Base-by-base conservation (phyloP, 768 basidiomycete genomes). In the Clitopilus passeckerianus region DNA sequence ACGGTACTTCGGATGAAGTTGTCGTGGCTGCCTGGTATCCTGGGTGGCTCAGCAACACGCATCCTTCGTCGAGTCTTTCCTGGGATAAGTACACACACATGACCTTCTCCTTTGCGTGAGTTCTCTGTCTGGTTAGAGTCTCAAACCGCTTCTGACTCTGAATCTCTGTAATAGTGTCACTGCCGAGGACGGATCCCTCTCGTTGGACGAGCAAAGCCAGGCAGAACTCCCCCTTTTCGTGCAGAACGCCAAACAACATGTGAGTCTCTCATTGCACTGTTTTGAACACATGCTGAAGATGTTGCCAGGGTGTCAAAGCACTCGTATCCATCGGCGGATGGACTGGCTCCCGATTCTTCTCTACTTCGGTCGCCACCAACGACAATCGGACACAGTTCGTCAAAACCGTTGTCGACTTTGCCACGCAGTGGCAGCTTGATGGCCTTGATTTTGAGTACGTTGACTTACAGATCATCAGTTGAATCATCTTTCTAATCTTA, bases 251-350 rank as follows among this genome's bases (percentile, higher is more conserved):
- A 73, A 80, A 46, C 59, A 71, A 6, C 70, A 81, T 68, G 80
- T 78, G 61, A 57, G 71, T 70, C 43, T 7, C 22, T 23, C 10
- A 41, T 6, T 53, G 18, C 27, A 55, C 15, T 18, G 30, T 34
- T 1, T 14, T 18, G 5, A 10, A 14, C 8, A 33, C 30, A 55
- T 55, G 16, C 18, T 55, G 10, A 37, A 15, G 16, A 18, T 34
- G 5, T 12, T 1, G 3, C 1, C 56, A 90, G 87, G 65, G 69
- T 61, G 86, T 89, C 10, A 73, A 76, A 53, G 83, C 89, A 0
- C 68, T 80, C 10, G 60, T 89, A 27, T 82, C 85, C 0, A 74
- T 93, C 16, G 90, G 90, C 27, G 90, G 90, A 22, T 91, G 87
- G 87, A 77, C 73, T 3, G 90, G 90, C 5, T 78, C 84, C 1